Percentiles rank a stretch among this genome's conserved stretches.
Evolutionary conservation across 2,329 filamentous ascomycete genomes (phyloP).

Genomic region (Claviceps purpurea): DNA sequence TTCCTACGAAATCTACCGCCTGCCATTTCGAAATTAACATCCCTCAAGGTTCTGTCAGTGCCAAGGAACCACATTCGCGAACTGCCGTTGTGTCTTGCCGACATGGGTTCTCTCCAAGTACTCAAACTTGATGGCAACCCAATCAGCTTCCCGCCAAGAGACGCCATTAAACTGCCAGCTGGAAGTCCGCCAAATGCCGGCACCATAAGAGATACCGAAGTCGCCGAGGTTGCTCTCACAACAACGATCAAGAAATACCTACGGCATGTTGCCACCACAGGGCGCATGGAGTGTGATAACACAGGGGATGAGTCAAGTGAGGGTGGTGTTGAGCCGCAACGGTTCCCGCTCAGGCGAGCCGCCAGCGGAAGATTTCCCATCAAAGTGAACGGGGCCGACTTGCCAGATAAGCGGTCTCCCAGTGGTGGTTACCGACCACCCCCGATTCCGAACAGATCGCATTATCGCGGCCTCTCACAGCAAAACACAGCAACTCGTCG

Average conservation of each 20-base stretch:
- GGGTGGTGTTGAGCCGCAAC: slow-evolving; percentile 59
- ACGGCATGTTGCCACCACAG: slow-evolving; percentile 37
- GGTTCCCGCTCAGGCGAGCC: slow-evolving; percentile 49
- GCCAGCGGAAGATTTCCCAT: slow-evolving; percentile 54
- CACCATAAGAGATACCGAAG: slow-evolving; percentile 43
- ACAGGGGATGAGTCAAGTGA: slow-evolving; percentile 55
- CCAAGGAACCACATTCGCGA: slow-evolving; percentile 79
- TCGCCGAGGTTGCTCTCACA: slow-evolving; percentile 46
- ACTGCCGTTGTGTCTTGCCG: slow-evolving; percentile 69
- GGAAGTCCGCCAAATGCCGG: slow-evolving; percentile 42
- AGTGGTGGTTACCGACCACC: slow-evolving; percentile 48
- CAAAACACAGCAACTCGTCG: slow-evolving; percentile 51
- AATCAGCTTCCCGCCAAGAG: slow-evolving; percentile 63
- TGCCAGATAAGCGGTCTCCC: slow-evolving; percentile 55
- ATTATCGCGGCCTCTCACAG: slow-evolving; percentile 63
- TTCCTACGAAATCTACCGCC: slow-evolving; percentile 65
- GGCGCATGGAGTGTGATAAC: slow-evolving; percentile 40
- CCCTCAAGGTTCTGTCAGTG: slow-evolving; percentile 78
- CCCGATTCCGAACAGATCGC: slow-evolving; percentile 62
- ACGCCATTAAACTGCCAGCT: slow-evolving; percentile 48
- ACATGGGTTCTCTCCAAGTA: slow-evolving; percentile 80
- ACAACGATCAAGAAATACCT: slow-evolving; percentile 49
- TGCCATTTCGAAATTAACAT: slow-evolving; percentile 67
- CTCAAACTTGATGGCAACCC: slow-evolving; percentile 85
- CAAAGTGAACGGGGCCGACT: slow-evolving; percentile 61